Conservation (phyloP, 306 rosid species). For the Cicer cuneatum region DNA sequence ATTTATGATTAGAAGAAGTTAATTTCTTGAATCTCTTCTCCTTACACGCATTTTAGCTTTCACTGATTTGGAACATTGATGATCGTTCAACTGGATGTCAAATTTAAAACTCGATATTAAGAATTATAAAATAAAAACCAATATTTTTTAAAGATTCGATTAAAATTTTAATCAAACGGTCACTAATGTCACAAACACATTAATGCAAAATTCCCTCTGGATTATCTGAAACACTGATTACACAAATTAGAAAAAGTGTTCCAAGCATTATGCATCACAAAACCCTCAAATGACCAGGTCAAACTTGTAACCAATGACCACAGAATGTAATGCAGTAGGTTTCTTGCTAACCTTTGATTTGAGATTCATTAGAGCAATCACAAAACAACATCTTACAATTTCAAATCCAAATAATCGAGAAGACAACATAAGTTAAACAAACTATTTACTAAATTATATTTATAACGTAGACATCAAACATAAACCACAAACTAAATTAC, state of each 20-base stretch:
- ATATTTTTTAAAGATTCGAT: no score
- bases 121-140: no score
- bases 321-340: background rate
- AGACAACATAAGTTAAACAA: conserved; percentile 5
- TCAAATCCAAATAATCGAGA: conserved; percentile 1
- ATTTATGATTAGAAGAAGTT: no score
- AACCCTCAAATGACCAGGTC: background rate
- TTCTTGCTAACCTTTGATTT: background rate
- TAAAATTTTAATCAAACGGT: no score
- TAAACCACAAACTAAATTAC: conserved; percentile 25
- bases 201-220: no score
- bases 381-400: background rate
- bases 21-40: no score
- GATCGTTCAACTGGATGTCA: no score
- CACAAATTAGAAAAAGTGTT: background rate
- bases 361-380: conserved; percentile 28
- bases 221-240: background rate
- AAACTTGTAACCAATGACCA: background rate
- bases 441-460: conserved; percentile 24
- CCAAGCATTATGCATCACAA: background rate
- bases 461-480: background rate
- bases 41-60: no score
- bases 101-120: no score
- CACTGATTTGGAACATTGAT: no score
- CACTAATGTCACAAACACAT: no score